These are phyloP conservation scores for Escallonia herrerae DNA, from an alignment of 129 eudicot genomes.

Conservation along the genomic window DNA sequence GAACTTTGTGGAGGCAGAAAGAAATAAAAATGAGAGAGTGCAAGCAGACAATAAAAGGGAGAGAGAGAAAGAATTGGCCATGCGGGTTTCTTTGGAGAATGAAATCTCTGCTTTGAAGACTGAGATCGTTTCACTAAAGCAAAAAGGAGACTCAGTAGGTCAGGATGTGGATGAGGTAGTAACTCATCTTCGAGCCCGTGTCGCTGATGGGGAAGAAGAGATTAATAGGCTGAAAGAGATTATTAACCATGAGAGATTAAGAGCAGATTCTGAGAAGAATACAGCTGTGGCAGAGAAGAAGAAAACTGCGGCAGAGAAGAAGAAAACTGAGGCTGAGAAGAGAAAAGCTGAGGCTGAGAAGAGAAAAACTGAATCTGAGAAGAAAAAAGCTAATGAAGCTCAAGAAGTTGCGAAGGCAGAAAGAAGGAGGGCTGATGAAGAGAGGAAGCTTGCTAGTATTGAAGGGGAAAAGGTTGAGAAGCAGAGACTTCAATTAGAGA, in stretches of 20 bases:
- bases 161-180: conserved; percentile 24
- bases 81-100: conserved; percentile 32
- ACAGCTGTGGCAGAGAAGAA: no score
- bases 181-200: conserved; percentile 16
- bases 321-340: conserved; percentile 19
- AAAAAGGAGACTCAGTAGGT: conserved; percentile 16
- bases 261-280: conserved; percentile 15
- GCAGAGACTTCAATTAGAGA: conserved; percentile 31
- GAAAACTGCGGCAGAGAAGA: conserved; percentile 13
- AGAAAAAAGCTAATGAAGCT: background rate
- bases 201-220: conserved; percentile 4
- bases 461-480: conserved; percentile 35
- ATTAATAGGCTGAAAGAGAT: no score
- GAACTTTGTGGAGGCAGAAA: conserved; percentile 33
- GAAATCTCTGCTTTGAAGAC: conserved; percentile 47
- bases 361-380: conserved; percentile 36
- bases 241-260: no score
- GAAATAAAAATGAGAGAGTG: conserved; percentile 13
- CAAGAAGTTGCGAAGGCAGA: conserved; percentile 31
- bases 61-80: conserved; percentile 23
- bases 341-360: conserved; percentile 8
- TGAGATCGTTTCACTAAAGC: conserved; percentile 26
- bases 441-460: conserved; percentile 16
- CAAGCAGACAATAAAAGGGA: conserved; percentile 26
- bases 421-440: conserved; percentile 26